A percentile compares a stretch with the other conserved stretches of the same genome.
Evolutionary conservation across 2,329 filamentous ascomycete genomes (phyloP).

Genomic region (Thielaviopsis euricoi): DNA sequence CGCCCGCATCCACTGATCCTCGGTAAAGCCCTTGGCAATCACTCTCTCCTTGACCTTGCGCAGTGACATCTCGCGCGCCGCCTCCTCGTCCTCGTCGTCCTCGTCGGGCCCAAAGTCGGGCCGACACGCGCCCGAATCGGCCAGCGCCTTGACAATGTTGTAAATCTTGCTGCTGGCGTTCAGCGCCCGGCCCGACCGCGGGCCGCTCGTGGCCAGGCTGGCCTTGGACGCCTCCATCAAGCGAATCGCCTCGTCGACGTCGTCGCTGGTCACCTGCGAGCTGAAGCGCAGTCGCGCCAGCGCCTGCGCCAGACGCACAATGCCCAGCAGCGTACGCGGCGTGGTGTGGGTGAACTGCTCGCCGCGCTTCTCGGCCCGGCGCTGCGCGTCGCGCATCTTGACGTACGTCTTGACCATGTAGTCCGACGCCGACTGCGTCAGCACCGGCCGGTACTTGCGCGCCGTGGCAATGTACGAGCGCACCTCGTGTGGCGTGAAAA

Average conservation of each 20-base stretch:
- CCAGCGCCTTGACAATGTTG: conserved; percentile 77
- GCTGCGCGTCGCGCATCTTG: conserved; percentile 79
- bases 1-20: conserved; percentile 74
- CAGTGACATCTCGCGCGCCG: conserved; percentile 58
- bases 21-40: conserved; percentile 89
- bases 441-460: conserved; percentile 70
- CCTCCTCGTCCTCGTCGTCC: conserved; percentile 37
- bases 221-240: conserved; percentile 89
- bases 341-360: conserved; percentile 91
- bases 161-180: conserved; percentile 85
- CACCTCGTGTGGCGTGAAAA: conserved; percentile 86
- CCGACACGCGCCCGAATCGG: conserved; percentile 71
- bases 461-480: conserved; percentile 92
- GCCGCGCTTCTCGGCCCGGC: conserved; percentile 76
- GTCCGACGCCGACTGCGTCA: conserved; percentile 74
- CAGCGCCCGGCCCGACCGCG: conserved; percentile 51
- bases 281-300: conserved; percentile 84
- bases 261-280: conserved; percentile 68
- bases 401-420: conserved; percentile 98
- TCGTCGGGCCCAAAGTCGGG: conserved; percentile 64
- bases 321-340: conserved; percentile 79
- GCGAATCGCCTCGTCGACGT: conserved; percentile 87
- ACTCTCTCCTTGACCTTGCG: conserved; percentile 80
- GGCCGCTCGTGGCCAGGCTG: conserved; percentile 49
- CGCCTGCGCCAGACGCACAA: conserved; percentile 85